These are phyloP conservation scores for Angomonas ambiguus DNA, from an alignment of 208 protist species.

Conservation along the genomic window DNA sequence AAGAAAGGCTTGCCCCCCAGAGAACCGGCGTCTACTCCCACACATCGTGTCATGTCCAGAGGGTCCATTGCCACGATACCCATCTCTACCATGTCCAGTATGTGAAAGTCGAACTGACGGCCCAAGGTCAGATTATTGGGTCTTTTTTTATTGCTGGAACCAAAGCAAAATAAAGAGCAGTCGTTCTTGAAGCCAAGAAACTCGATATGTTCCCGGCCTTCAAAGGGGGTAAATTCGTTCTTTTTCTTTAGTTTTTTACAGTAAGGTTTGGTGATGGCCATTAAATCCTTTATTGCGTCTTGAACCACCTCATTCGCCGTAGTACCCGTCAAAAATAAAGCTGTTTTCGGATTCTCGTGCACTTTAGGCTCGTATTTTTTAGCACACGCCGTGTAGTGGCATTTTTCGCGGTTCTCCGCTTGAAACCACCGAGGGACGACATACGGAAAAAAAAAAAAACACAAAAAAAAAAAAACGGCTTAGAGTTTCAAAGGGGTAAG, in stretches of 20 bases:
- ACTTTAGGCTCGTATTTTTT: slow-evolving; percentile 87
- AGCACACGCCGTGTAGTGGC: slow-evolving; percentile 56
- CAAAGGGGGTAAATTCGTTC: slow-evolving; percentile 85
- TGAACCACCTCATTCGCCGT: slow-evolving; percentile 58
- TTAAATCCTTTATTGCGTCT: slow-evolving; percentile 73
- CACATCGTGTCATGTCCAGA: slow-evolving; percentile 50
- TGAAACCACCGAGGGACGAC: slow-evolving; percentile 60
- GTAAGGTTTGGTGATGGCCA: slow-evolving; percentile 73
- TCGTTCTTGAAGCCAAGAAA: slow-evolving; percentile 92
- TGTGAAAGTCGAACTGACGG: slow-evolving; percentile 85
- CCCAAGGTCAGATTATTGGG: slow-evolving; percentile 86
- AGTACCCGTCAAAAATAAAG: slow-evolving; percentile 67
- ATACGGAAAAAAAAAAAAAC: too few species aligned
- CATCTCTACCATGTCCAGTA: slow-evolving; percentile 89
- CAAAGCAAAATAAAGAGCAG: slow-evolving; percentile 88
- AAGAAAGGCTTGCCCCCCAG: slow-evolving; percentile 82
- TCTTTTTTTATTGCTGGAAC: slow-evolving; percentile 83
- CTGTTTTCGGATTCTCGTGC: slow-evolving; percentile 79
- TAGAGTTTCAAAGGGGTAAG: too few species aligned
- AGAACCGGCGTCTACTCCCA: slow-evolving; percentile 51
- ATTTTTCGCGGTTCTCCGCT: slow-evolving; percentile 66
- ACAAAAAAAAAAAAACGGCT: too few species aligned
- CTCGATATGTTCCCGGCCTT: slow-evolving; percentile 78
- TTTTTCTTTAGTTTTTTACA: slow-evolving; percentile 78
- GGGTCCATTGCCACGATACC: slow-evolving; percentile 75